phyloP scores from a whole-genome alignment of 139 green algal species.

The Desmodesmus armatus region DNA sequence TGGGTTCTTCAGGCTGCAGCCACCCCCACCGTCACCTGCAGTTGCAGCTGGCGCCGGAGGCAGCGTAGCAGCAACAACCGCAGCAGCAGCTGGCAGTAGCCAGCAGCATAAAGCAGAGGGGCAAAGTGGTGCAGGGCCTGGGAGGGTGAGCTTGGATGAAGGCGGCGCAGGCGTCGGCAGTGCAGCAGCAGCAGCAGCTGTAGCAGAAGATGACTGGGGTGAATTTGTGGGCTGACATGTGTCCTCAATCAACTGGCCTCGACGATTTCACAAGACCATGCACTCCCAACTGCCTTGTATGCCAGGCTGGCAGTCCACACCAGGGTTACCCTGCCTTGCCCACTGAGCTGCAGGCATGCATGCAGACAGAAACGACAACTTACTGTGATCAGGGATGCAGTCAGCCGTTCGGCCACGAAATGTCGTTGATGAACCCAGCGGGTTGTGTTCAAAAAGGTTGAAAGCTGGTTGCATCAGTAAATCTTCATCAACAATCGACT shows the following conservation, averaged over 20 bases:
- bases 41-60: not conserved
- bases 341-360: not conserved
- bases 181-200: not conserved
- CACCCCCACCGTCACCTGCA: not conserved
- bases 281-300: not conserved
- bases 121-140: not conserved
- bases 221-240: conserved; percentile 28
- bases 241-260: not conserved
- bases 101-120: not conserved
- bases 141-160: not conserved
- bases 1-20: conserved; percentile 4
- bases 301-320: not conserved
- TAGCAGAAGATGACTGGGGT: conserved; percentile 25
- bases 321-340: no score
- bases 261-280: conserved; percentile 14
- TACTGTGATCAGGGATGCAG: not conserved
- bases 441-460: no score
- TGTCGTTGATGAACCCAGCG: no score
- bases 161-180: not conserved
- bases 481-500: no score
- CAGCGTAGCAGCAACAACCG: not conserved
- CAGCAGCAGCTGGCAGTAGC: not conserved
- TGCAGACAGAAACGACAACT: not conserved
- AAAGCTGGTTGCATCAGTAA: no score
- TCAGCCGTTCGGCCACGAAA: not conserved